These are phyloP conservation scores for Tagetes erecta DNA, from an alignment of 129 eudicot genomes.

Conservation along the genomic window DNA sequence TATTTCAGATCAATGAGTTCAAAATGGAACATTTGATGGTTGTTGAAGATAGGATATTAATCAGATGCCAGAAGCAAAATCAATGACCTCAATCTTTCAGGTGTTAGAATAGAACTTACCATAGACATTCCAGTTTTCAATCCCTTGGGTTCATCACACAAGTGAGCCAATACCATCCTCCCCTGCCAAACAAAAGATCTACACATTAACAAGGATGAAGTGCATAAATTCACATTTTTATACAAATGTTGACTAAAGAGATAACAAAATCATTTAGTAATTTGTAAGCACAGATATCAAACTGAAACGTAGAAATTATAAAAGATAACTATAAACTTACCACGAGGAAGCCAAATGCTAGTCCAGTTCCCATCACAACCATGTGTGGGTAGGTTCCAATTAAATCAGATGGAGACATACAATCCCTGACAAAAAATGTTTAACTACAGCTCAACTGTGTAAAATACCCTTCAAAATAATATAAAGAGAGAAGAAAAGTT, in stretches of 20 bases:
- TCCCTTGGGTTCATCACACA: conserved; percentile 99
- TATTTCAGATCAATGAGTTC: not conserved
- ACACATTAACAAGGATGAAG: not conserved
- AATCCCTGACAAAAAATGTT: conserved; percentile 59
- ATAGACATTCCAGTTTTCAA: conserved; percentile 93
- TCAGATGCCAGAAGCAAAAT: not conserved
- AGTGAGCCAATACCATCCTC: conserved; percentile 93
- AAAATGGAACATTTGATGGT: not conserved
- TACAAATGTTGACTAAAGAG: not conserved
- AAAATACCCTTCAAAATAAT: conserved; percentile 7
- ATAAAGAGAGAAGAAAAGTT: not conserved
- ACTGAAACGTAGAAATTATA: conserved; percentile 5
- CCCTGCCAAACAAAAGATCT: conserved; percentile 60
- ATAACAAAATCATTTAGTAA: conserved; percentile 5
- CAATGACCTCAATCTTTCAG: not conserved
- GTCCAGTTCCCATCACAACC: conserved; percentile 83
- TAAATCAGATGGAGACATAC: conserved; percentile 70
- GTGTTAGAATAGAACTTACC: conserved; percentile 47
- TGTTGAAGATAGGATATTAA: not conserved
- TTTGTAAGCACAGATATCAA: conserved; percentile 3
- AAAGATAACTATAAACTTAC: conserved; percentile 40
- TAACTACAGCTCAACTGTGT: conserved; percentile 2
- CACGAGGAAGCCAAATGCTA: conserved; percentile 98
- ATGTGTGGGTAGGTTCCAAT: conserved; percentile 75
- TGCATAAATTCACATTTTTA: not conserved